Evolutionary conservation across 768 basidiomycete genomes (phyloP).

Genomic region (Psilocybe cubensis): DNA sequence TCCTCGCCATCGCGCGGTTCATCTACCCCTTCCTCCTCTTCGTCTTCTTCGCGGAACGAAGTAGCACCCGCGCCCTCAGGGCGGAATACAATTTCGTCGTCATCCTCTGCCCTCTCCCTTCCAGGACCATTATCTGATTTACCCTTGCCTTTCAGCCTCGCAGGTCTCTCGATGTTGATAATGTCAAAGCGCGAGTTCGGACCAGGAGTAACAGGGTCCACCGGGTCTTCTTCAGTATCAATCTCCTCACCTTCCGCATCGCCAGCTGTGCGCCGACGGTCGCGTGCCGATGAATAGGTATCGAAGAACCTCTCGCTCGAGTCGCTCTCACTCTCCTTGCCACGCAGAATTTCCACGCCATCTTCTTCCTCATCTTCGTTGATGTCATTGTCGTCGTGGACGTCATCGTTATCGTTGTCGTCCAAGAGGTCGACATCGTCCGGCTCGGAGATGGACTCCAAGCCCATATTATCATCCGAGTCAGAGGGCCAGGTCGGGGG

Average conservation of each 20-base stretch:
- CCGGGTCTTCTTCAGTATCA: constrained; percentile 74
- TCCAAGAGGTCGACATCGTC: constrained; percentile 64
- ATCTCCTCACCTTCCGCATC: constrained; percentile 53
- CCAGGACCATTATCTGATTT: constrained; percentile 8
- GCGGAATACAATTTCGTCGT: constrained; percentile 20
- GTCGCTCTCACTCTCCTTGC: constrained; percentile 26
- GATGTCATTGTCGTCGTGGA: background rate
- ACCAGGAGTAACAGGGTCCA: constrained; percentile 73
- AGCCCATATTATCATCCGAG: constrained; percentile 74
- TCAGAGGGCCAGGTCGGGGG: constrained; percentile 83
- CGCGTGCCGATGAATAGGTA: constrained; percentile 41
- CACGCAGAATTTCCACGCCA: constrained; percentile 27
- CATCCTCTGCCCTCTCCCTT: constrained; percentile 18
- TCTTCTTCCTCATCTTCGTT: too few relatives aligned
- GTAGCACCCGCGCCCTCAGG: constrained; percentile 35
- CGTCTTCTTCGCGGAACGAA: constrained; percentile 38
- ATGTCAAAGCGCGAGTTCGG: constrained; percentile 48
- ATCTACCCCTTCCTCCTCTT: constrained; percentile 28
- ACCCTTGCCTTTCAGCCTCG: constrained; percentile 29
- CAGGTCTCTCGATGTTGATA: too few relatives aligned
- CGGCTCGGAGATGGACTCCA: constrained; percentile 84
- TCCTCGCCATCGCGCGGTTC: background rate
- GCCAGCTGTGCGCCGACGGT: constrained; percentile 38
- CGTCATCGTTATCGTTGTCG: constrained; percentile 36
- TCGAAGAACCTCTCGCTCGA: constrained; percentile 59